Evolutionary conservation across 2,329 filamentous ascomycete species (phyloP).

Genomic region (Aspergillus puulaauensis): DNA sequence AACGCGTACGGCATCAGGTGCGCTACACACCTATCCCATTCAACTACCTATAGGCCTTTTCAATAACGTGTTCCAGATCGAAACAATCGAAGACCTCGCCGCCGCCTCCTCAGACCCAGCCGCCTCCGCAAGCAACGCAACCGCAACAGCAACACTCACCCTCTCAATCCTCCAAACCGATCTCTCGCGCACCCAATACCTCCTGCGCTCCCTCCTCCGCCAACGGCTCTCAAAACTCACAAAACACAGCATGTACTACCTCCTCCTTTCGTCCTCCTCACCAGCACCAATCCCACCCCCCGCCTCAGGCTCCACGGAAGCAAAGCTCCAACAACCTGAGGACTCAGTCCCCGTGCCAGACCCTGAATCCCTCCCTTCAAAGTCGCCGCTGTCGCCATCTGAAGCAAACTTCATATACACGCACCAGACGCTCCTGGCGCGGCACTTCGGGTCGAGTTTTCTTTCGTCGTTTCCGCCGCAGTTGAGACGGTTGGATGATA

Average conservation of each 20-base stretch:
- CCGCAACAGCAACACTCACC: slow-evolving; percentile 84
- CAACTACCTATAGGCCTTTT: not conserved
- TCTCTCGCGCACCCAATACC: slow-evolving; percentile 88
- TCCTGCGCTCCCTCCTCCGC: slow-evolving; percentile 79
- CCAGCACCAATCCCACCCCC: slow-evolving; percentile 19
- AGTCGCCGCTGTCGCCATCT: slow-evolving; percentile 66
- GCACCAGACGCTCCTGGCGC: slow-evolving; percentile 80
- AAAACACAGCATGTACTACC: slow-evolving; percentile 52
- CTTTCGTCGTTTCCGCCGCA: slow-evolving; percentile 75
- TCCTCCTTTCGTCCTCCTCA: slow-evolving; percentile 28
- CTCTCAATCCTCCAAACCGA: slow-evolving; percentile 97
- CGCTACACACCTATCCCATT: not conserved
- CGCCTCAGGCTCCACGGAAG: slow-evolving; percentile 9
- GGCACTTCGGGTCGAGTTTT: slow-evolving; percentile 84
- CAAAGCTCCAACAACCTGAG: slow-evolving; percentile 24
- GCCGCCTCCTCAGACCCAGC: slow-evolving; percentile 43
- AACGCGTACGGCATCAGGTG: slow-evolving; percentile 65
- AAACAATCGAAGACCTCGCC: slow-evolving; percentile 64
- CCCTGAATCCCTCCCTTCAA: not conserved
- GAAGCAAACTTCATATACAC: slow-evolving; percentile 81
- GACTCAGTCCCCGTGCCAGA: slow-evolving; percentile 34
- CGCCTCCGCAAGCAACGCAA: slow-evolving; percentile 70
- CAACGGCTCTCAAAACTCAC: slow-evolving; percentile 76
- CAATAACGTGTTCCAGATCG: slow-evolving; percentile 48
- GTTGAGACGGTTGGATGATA: slow-evolving; percentile 85